Percentiles rank a stretch among this genome's conserved stretches.
These are phyloP conservation scores for Nepenthes mirabilis DNA, from an alignment of 148 eudicot genomes.

Conservation along the genomic window DNA sequence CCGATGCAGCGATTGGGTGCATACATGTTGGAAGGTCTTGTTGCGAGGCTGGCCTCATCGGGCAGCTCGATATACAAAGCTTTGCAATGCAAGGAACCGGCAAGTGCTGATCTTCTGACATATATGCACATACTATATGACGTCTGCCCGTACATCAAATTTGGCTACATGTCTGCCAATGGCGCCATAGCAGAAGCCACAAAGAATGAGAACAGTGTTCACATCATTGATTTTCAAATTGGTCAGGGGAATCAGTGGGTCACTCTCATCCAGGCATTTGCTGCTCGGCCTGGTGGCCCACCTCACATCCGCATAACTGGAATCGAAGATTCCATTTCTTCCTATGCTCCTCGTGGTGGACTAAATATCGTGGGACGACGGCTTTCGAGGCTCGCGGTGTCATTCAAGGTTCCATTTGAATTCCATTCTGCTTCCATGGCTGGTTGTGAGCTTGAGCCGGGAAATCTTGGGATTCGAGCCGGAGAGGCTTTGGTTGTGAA, in stretches of 20 bases:
- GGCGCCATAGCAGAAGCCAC: slow-evolving; percentile 66
- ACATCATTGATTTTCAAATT: slow-evolving; percentile 53
- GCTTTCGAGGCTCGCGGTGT: slow-evolving; percentile 34
- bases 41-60: slow-evolving; percentile 38
- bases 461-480: slow-evolving; percentile 24
- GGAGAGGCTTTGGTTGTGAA: slow-evolving; percentile 52
- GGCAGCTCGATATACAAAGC: slow-evolving; percentile 44
- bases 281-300: slow-evolving; percentile 58
- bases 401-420: slow-evolving; percentile 52
- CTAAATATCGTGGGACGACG: slow-evolving; percentile 40
- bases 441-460: slow-evolving; percentile 19
- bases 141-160: slow-evolving; percentile 62
- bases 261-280: slow-evolving; percentile 55
- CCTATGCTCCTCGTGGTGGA: slow-evolving; percentile 61
- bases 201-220: slow-evolving; percentile 43
- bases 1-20: slow-evolving; percentile 49
- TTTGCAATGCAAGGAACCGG: slow-evolving; percentile 35
- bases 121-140: slow-evolving; percentile 51
- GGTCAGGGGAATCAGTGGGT: slow-evolving; percentile 65
- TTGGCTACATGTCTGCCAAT: slow-evolving; percentile 66
- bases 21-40: slow-evolving; percentile 53
- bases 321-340: slow-evolving; percentile 53
- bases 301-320: slow-evolving; percentile 55
- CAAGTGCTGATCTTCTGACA: slow-evolving; percentile 36
- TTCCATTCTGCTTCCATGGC: slow-evolving; percentile 34